Evolutionary conservation across 768 basidiomycete species (phyloP), one percentile per base, ranked within the genome.

Genomic region (Trametes punicea): DNA sequence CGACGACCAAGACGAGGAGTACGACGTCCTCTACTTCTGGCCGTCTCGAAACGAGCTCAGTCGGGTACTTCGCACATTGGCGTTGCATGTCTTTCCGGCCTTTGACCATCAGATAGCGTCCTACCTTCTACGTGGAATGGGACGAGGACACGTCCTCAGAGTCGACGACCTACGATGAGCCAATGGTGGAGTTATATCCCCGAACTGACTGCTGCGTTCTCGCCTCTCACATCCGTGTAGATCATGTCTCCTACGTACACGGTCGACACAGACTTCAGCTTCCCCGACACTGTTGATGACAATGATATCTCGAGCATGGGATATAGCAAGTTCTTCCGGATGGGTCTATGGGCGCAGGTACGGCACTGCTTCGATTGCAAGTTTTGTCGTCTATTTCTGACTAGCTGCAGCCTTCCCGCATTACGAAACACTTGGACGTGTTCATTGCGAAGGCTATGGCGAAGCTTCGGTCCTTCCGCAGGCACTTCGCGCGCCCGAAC

Each of bases 321-420:
- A 2, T 61, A 61, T 21, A 61, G 55, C 51, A 33, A 21, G 23
- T 20, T 54, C 13, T 61, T 61, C 26, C 11, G 51, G 40, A 34
- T 47, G 20, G 60, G 60, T 0, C 25, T 60, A 23, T 50, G 55
- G 45, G 50, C 50, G 1, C 42, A 53, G 42, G 60, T 61, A 25
- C 21, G 25, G 21, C 9, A 7, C 16, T 23, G 4, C 7, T 11
- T 10, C n/a, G n/a, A n/a, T n/a, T 31, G 34, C 1, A 25, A 10
- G 44, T 11, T 5, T 15, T 16, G 9, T 20, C 3, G 23, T 40
- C 21, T 20, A 11, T 15, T 15, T 20, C 13, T 44, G 27, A 21
- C 16, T 21, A 4, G 10, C 29, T 9, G 7, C 36, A 53, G 57
- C 49, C 57, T 9, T 40, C 51, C 15, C 51, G 44, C 36, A 46